Conservation (phyloP, 306 rosid species). For the Heteromeles arbutifolia region DNA sequence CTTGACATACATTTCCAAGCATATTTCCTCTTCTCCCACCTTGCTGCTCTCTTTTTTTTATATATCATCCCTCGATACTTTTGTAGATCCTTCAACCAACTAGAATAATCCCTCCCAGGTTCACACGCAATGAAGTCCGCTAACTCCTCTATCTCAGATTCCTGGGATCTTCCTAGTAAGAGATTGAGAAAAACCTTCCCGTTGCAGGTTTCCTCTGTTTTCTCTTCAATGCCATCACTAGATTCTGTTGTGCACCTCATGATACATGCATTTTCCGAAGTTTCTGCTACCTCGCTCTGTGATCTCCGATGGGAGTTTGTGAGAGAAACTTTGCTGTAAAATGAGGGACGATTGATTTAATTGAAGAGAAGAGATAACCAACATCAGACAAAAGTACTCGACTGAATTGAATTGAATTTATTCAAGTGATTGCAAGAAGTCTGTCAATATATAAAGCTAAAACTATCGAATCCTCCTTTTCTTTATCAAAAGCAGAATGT, state of each 20-base stretch:
- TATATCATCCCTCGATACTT: slow-evolving; percentile 34
- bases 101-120: slow-evolving; percentile 48
- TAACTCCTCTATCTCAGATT: slow-evolving; percentile 46
- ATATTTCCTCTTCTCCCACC: slow-evolving; percentile 44
- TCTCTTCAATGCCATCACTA: slow-evolving; percentile 20
- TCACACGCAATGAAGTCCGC: slow-evolving; percentile 55
- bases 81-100: slow-evolving; percentile 47
- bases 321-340: slow-evolving; percentile 8
- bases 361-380: not conserved
- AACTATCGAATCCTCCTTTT: not conserved
- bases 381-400: not conserved
- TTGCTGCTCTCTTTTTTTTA: slow-evolving; percentile 23
- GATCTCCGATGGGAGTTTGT: not conserved
- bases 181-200: slow-evolving; percentile 51
- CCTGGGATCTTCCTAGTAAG: slow-evolving; percentile 7
- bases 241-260: slow-evolving; percentile 10
- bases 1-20: slow-evolving; percentile 20
- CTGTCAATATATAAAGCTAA: not conserved
- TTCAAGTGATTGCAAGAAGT: not conserved
- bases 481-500: not conserved
- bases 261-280: slow-evolving; percentile 4
- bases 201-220: slow-evolving; percentile 39
- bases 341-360: slow-evolving; percentile 1
- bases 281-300: slow-evolving; percentile 6
- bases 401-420: not conserved